Evolutionary conservation across 2,329 filamentous ascomycete species (phyloP), one percentile per base, ranked within the genome.

Genomic region (Fusarium caatingaense): DNA sequence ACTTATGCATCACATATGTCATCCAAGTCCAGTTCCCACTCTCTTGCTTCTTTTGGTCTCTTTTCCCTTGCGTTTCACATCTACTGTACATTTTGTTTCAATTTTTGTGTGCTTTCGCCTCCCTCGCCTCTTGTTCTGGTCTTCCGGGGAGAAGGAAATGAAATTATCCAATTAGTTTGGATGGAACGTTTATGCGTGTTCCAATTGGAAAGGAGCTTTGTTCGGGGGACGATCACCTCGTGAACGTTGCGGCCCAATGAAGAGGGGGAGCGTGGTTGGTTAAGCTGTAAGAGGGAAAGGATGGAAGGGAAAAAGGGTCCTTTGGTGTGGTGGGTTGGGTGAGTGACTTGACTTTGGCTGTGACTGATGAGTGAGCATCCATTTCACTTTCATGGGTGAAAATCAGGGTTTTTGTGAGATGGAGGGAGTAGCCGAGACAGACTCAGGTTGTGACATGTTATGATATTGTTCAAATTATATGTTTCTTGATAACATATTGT

Each of bases 191-290:
- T 46, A 56, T 57, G 42, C 51, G 56, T 46, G 49, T 56, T 46
- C 56, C 56, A 59, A 59, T 59, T 59, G 30, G n/a, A 55, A 45
- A 37, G 27, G 21, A 20, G 27, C 13, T 30, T 40, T 59, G 67
- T n/a, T n/a, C 8, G 27, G 65, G 34, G 34, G 47, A 40, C 47
- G 53, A 68, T 46, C 40, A 37, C 59, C 69, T 72, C 56, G 66
- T 64, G 62, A 56, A 64, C 61, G 34, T 71, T 72, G 70, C 72
- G 65, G 72, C 73, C 73, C 66, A 75, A 75, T 74, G 67, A 56
- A 51, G 62, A 54, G 50, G 51, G 57, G 59, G 37, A 59, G 53
- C 63, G 56, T 66, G 57, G 47, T 53, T 42, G 40, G 25, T 42
- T 46, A n/a, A 37, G 34, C 34, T 37, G 34, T 37, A 37, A 37